Evolutionary conservation across 805 yeast genomes (phyloP).

Genomic region (Candida schatavii): DNA sequence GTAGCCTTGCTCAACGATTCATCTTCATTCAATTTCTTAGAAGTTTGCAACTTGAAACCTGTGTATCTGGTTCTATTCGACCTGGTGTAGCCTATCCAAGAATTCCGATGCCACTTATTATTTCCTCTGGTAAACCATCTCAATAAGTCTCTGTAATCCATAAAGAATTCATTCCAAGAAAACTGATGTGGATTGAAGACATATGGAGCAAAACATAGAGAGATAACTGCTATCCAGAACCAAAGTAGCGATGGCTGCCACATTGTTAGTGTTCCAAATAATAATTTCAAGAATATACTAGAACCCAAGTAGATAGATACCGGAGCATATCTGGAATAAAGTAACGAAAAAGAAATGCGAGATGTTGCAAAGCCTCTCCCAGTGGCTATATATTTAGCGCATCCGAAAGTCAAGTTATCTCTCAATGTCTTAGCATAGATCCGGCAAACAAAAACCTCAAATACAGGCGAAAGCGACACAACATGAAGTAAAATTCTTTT

Average conservation of each 20-base stretch:
- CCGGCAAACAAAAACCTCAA: conserved; percentile 94
- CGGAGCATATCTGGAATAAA: conserved; percentile 75
- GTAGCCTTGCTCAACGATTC: not conserved
- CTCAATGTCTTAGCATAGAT: conserved; percentile 78
- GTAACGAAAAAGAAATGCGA: conserved; percentile 64
- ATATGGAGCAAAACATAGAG: conserved; percentile 49
- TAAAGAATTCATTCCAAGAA: conserved; percentile 43
- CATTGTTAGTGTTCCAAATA: conserved; percentile 76
- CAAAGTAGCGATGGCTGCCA: conserved; percentile 72
- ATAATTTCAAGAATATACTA: conserved; percentile 60
- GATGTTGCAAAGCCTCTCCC: conserved; percentile 94
- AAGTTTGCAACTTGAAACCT: conserved; percentile 20
- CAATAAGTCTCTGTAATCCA: conserved; percentile 48
- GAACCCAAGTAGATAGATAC: conserved; percentile 79
- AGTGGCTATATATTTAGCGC: conserved; percentile 87
- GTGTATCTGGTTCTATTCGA: conserved; percentile 19
- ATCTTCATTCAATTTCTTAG: not conserved
- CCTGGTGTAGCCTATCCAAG: conserved; percentile 73
- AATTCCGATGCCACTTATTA: conserved; percentile 57
- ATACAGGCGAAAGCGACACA: conserved; percentile 79
- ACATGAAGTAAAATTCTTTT: conserved; percentile 73
- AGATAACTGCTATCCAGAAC: conserved; percentile 51
- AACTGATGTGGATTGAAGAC: conserved; percentile 56
- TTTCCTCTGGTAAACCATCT: conserved; percentile 86
- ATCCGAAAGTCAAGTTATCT: conserved; percentile 81